Percentiles rank a stretch among this genome's conserved stretches.
Evolutionary conservation across 306 rosid species (phyloP).

Genomic region (Cicer yamashitae): DNA sequence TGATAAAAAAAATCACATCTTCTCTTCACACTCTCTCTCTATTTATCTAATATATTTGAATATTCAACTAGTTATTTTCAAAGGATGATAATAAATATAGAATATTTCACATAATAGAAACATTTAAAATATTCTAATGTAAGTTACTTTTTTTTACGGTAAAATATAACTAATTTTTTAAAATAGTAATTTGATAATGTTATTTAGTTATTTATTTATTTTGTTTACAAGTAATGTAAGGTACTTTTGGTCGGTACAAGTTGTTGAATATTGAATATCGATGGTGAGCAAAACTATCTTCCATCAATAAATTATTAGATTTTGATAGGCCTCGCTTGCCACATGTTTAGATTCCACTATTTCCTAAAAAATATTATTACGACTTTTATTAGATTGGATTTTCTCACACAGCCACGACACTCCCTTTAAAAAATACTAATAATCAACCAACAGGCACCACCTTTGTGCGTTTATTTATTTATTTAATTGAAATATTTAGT

Average conservation of each 20-base stretch:
- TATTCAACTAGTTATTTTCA: too few relatives aligned
- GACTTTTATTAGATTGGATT: not conserved
- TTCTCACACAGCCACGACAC: conserved; percentile 13
- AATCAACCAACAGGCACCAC: conserved; percentile 5
- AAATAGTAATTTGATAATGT: too few relatives aligned
- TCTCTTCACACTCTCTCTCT: too few relatives aligned
- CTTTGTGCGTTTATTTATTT: not conserved
- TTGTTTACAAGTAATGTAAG: not conserved
- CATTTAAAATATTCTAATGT: not conserved
- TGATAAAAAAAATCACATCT: too few relatives aligned
- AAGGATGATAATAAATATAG: too few relatives aligned
- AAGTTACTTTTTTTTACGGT: not conserved
- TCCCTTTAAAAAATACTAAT: not conserved
- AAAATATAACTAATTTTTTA: too few relatives aligned
- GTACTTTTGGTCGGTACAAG: not conserved
- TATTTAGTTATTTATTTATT: too few relatives aligned
- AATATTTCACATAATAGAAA: not conserved
- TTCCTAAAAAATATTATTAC: too few relatives aligned
- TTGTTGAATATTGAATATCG: conserved; percentile 11
- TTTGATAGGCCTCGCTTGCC: conserved; percentile 34
- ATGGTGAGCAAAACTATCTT: not conserved
- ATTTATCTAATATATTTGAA: too few relatives aligned
- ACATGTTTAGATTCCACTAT: conserved; percentile 33
- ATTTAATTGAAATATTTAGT: not conserved
- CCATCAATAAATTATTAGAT: not conserved